Evolutionary conservation across 352 stramenopile species (phyloP).

Genomic region (Phytophthora brassicae): DNA sequence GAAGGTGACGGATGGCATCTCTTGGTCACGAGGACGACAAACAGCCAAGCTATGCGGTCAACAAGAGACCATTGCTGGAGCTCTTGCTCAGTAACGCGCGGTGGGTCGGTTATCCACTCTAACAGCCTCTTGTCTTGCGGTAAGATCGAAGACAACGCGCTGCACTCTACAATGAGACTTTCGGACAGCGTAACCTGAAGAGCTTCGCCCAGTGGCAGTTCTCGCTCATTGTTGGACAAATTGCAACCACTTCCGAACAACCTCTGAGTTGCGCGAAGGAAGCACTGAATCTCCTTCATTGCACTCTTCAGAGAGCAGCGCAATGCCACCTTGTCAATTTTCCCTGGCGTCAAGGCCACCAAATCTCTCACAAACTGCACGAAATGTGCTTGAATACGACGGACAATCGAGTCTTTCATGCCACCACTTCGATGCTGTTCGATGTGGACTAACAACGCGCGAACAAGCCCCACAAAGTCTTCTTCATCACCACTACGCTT

Average conservation of each 20-base stretch:
- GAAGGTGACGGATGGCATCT: conserved; percentile 11
- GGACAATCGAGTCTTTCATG: conserved; percentile 12
- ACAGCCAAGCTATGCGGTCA: conserved; percentile 29
- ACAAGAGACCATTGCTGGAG: conserved; percentile 27
- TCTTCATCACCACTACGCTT: conserved; percentile 4
- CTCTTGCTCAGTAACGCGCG: conserved; percentile 7
- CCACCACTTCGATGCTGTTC: background rate
- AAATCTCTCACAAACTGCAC: conserved; percentile 18
- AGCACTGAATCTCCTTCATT: conserved; percentile 17
- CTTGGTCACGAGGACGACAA: conserved; percentile 20
- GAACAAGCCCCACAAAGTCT: conserved; percentile 7
- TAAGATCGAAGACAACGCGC: conserved; percentile 5
- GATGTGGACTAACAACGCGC: conserved; percentile 20
- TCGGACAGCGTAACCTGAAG: conserved; percentile 16
- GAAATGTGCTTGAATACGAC: conserved; percentile 15
- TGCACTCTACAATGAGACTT: conserved; percentile 13
- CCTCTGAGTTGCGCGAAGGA: conserved; percentile 14
- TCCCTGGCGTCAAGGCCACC: conserved; percentile 3
- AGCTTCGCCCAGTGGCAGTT: conserved; percentile 7
- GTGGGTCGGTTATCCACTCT: conserved; percentile 14
- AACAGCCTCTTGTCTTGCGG: conserved; percentile 26
- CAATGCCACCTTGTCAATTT: conserved; percentile 1
- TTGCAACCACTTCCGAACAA: conserved; percentile 14
- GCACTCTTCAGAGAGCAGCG: conserved; percentile 19
- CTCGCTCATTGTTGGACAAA: background rate